These are phyloP conservation scores for Balakata baccata DNA, from an alignment of 345 rosid species.

Conservation along the genomic window DNA sequence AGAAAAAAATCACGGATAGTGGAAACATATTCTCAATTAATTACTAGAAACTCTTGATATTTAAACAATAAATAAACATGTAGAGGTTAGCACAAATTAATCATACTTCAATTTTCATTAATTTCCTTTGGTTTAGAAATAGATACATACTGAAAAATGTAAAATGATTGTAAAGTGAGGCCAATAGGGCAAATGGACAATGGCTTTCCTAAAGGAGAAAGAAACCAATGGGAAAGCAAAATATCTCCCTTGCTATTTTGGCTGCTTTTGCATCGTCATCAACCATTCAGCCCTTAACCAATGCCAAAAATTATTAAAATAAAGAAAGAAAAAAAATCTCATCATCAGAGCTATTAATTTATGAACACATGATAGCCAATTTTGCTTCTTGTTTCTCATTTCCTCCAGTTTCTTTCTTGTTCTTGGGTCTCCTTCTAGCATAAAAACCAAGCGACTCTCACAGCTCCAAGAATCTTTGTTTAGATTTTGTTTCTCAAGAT, in stretches of 20 bases:
- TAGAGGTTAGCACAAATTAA: too few relatives aligned
- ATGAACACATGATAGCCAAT: not conserved
- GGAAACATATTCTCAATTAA: too few relatives aligned
- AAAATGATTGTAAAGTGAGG: not conserved
- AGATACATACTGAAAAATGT: not conserved
- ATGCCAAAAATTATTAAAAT: not conserved
- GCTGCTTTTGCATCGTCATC: not conserved
- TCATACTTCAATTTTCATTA: too few relatives aligned
- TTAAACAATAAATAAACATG: too few relatives aligned
- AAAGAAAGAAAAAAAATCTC: not conserved
- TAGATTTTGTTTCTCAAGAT: not conserved
- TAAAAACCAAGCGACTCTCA: not conserved
- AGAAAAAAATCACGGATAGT: too few relatives aligned
- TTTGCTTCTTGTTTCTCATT: not conserved
- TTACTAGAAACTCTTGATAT: too few relatives aligned
- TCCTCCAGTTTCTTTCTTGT: not conserved
- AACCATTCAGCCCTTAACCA: not conserved
- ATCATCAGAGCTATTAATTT: not conserved
- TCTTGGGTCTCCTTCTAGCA: not conserved
- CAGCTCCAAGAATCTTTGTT: not conserved
- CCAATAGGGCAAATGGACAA: not conserved
- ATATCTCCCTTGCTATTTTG: slow-evolving; percentile 5
- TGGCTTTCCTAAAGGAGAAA: slow-evolving; percentile 21
- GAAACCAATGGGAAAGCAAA: not conserved
- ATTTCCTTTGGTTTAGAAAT: not conserved